Conservation (phyloP, 2,329 filamentous ascomycete species). For the Aspergillus spinulosporus region DNA sequence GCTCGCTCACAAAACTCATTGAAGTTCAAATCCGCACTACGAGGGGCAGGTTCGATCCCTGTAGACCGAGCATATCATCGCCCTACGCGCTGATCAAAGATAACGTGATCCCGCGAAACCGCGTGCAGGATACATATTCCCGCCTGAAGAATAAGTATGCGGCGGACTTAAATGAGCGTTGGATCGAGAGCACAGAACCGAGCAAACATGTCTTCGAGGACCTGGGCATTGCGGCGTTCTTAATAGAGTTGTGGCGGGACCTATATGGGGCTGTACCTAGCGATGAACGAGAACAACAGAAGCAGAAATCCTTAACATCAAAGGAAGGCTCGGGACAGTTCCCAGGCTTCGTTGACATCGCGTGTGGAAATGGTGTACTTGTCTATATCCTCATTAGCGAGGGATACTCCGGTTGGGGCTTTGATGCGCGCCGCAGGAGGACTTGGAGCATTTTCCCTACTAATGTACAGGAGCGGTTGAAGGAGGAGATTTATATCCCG, state of each 20-base stretch:
- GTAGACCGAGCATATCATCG: constrained; percentile 65
- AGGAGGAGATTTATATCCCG: constrained; percentile 64
- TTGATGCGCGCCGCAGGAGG: constrained; percentile 82
- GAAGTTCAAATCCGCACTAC: constrained; percentile 41
- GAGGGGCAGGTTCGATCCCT: constrained; percentile 20
- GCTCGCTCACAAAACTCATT: constrained; percentile 41
- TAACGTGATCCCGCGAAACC: constrained; percentile 70
- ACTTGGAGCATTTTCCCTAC: constrained; percentile 75
- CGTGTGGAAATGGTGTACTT: constrained; percentile 90
- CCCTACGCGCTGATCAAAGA: constrained; percentile 68
- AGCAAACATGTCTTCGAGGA: constrained; percentile 95
- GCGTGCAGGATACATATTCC: constrained; percentile 79
- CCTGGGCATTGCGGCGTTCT: constrained; percentile 82
- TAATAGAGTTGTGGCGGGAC: constrained; percentile 85
- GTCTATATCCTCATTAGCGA: constrained; percentile 79
- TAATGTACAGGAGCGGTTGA: constrained; percentile 51
- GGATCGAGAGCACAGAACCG: constrained; percentile 86
- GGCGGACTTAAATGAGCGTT: constrained; percentile 65
- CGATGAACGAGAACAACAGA: constrained; percentile 18
- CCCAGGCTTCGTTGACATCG: constrained; percentile 92
- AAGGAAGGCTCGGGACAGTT: constrained; percentile 50
- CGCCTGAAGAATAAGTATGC: constrained; percentile 79
- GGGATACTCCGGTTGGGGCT: constrained; percentile 83
- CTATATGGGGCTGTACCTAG: constrained; percentile 63
- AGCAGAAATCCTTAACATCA: neutral